Evolutionary conservation across 1,139 yeast genomes (phyloP), one percentile per base, ranked within the genome.

Genomic region (Hemisphaericaspora lyxosophila): DNA sequence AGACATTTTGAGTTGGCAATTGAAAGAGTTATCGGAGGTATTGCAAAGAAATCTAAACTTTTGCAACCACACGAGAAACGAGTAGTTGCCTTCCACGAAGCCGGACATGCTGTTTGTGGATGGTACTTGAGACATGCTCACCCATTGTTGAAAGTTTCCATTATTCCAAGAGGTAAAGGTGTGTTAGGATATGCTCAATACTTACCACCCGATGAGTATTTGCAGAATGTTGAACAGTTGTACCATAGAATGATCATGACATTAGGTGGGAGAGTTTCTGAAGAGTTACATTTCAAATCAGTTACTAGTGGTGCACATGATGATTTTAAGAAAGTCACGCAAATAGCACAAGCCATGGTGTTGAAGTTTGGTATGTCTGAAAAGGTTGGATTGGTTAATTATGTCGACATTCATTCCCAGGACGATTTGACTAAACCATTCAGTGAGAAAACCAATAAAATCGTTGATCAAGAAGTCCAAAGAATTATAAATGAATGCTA

Each of bases 141-240:
- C 57, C 98, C 98, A 7, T 70, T 92, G 45, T 76, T 92, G 49
- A 92, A 92, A 65, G 98, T 92, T 13, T 87, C 97, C 5, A 92
- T 92, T 54, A 88, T 92, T 46, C 98, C 98, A 38, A 80, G 97
- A 57, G 97, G 97, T 7, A 89, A 84, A 65, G 96, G 95, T 39
- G 96, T 97, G 2, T 72, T 92, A 40, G 98, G 98, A n/a, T 92
- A 92, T 61, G 98, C 98, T 1, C 97, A 92, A 61, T 92, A 92
- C 59, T 73, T 94, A 46, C 98, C 98, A 11, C 89, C 95, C 6
- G 98, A 92, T 59, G 87, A 85, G 56, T 88, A 89, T 53, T 73
- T 92, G 53, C 74, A 87, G 53, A 79, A 86, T 18, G 79, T 85
- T 44, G 80, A 80, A 48, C 96, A 92, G 62, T 78, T 90, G 49